Conservation (phyloP, 2,329 filamentous ascomycete genomes). For the Camillea tinctor region DNA sequence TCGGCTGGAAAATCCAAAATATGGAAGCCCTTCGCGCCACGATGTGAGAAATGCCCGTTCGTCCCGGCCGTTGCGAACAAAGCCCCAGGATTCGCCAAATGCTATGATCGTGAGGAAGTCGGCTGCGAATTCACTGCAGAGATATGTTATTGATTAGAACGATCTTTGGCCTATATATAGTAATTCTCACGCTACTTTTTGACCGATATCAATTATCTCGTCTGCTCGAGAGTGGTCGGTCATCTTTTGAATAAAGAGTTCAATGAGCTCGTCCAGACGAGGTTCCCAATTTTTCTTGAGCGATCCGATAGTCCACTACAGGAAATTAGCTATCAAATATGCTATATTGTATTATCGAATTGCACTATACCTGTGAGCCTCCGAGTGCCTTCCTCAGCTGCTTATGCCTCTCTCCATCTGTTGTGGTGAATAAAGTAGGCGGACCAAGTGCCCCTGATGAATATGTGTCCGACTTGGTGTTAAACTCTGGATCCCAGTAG, state of each 20-base stretch:
- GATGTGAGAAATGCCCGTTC: slow-evolving; percentile 35
- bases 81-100: slow-evolving; percentile 38
- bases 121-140: slow-evolving; percentile 35
- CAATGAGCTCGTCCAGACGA: slow-evolving; percentile 35
- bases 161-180: too few relatives aligned
- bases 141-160: too few relatives aligned
- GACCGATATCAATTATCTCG: slow-evolving; percentile 30
- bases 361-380: slow-evolving; percentile 17
- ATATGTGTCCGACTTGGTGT: slow-evolving; percentile 36
- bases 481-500: slow-evolving; percentile 38
- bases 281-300: slow-evolving; percentile 40
- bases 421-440: slow-evolving; percentile 31
- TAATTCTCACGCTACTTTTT: slow-evolving; percentile 34
- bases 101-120: slow-evolving; percentile 41
- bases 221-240: slow-evolving; percentile 24
- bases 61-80: slow-evolving; percentile 38
- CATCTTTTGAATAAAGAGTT: slow-evolving; percentile 34
- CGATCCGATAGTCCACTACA: slow-evolving; percentile 35
- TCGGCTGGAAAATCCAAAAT: slow-evolving; percentile 37
- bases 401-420: slow-evolving; percentile 33
- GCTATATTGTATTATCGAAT: neutral
- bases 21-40: slow-evolving; percentile 36
- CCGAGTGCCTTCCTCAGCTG: slow-evolving; percentile 36
- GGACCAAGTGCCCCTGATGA: slow-evolving; percentile 36
- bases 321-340: neutral